phyloP scores from a whole-genome alignment of 1,139 yeast genomes.

The Tardiomyces depauwii region DNA sequence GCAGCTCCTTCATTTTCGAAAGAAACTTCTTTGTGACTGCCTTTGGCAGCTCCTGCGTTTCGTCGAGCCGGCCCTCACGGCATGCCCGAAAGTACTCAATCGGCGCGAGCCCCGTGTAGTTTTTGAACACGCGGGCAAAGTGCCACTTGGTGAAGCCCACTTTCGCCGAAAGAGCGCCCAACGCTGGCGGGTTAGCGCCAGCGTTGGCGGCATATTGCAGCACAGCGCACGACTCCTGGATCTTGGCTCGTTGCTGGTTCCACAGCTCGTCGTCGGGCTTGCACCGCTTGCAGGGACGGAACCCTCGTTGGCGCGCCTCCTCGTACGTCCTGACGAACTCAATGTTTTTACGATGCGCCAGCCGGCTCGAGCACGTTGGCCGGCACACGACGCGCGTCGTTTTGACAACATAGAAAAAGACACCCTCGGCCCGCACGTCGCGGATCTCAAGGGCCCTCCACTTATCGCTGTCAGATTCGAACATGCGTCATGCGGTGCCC shows the following conservation, averaged over 20 bases:
- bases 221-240: conserved; percentile 6
- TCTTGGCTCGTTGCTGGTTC: conserved; percentile 5
- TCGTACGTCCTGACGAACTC: conserved; percentile 9
- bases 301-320: conserved; percentile 14
- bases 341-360: conserved; percentile 13
- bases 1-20: not conserved
- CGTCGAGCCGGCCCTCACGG: conserved; percentile 1
- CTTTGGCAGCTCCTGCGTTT: conserved; percentile 1
- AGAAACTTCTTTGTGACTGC: conserved; percentile 5
- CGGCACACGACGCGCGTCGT: conserved; percentile 17
- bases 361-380: conserved; percentile 15
- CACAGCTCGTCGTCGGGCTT: conserved; percentile 10
- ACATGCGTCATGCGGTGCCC: conserved; percentile 2
- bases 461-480: conserved; percentile 8
- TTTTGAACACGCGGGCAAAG: conserved; percentile 20
- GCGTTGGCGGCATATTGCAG: conserved; percentile 3
- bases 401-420: conserved; percentile 14
- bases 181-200: not conserved
- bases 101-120: conserved; percentile 19
- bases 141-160: conserved; percentile 22
- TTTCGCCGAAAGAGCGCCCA: conserved; percentile 11
- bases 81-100: conserved; percentile 9
- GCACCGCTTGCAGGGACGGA: conserved; percentile 17
- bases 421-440: conserved; percentile 16
- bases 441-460: conserved; percentile 13